phyloP scores from a whole-genome alignment of 2,329 filamentous ascomycete species.

The Aspergillus tanneri region DNA sequence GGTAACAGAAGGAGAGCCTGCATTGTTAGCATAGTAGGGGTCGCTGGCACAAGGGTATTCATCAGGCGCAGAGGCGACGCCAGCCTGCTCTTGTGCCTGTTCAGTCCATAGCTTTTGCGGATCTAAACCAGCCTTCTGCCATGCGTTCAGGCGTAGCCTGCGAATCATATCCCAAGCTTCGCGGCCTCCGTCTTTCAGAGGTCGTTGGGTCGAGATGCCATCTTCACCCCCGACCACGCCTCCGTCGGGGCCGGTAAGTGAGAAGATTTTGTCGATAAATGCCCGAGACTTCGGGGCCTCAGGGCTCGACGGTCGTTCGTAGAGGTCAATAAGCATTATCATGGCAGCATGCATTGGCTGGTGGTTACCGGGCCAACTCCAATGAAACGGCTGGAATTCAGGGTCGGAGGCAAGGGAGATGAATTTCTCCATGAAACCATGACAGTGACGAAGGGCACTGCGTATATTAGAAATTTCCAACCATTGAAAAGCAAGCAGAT shows the following conservation, averaged over 20 bases:
- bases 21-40: slow-evolving; percentile 12
- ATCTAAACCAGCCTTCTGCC: slow-evolving; percentile 50
- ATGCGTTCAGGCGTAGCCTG: slow-evolving; percentile 47
- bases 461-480: slow-evolving; percentile 9
- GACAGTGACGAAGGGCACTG: slow-evolving; percentile 48
- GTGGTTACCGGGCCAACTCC: slow-evolving; percentile 47
- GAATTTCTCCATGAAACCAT: slow-evolving; percentile 52
- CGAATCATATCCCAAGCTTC: slow-evolving; percentile 52
- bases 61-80: slow-evolving; percentile 25
- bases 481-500: neutral
- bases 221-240: slow-evolving; percentile 49
- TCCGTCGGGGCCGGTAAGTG: slow-evolving; percentile 45
- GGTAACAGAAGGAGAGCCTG: slow-evolving; percentile 10
- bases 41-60: slow-evolving; percentile 16
- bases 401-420: slow-evolving; percentile 48
- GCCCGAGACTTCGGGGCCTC: slow-evolving; percentile 47
- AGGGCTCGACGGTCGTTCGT: slow-evolving; percentile 47
- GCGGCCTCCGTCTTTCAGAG: slow-evolving; percentile 48
- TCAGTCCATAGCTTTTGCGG: slow-evolving; percentile 49
- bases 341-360: slow-evolving; percentile 32
- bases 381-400: slow-evolving; percentile 50
- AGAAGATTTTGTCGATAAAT: slow-evolving; percentile 49
- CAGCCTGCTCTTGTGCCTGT: slow-evolving; percentile 44
- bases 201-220: slow-evolving; percentile 44
- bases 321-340: slow-evolving; percentile 52